Evolutionary conservation across 1,139 yeast genomes (phyloP).

Genomic region (Saccharomyces hybrid): DNA sequence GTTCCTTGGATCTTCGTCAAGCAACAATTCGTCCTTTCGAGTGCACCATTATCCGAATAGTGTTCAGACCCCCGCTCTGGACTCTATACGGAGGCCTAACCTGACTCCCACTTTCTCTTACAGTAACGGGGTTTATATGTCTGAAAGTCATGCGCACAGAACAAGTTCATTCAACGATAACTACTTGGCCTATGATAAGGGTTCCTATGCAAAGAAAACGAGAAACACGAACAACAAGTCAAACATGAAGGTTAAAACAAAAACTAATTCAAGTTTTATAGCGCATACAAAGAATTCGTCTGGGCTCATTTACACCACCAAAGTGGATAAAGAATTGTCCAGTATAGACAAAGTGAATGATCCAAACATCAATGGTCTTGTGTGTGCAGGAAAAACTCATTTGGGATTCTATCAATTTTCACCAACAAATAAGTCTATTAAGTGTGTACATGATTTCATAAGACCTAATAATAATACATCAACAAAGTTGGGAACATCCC

Average conservation of each 20-base stretch:
- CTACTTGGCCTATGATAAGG: slow-evolving; percentile 2
- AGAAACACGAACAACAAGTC: background rate
- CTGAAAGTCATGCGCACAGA: background rate
- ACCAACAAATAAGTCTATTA: slow-evolving; percentile 15
- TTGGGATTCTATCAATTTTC: slow-evolving; percentile 27
- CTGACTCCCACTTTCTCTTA: slow-evolving; percentile 10
- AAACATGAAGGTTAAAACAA: background rate
- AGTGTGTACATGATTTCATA: slow-evolving; percentile 21
- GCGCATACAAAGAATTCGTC: slow-evolving; percentile 12
- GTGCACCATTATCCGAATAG: slow-evolving; percentile 10
- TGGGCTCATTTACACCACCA: slow-evolving; percentile 17
- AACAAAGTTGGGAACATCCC: slow-evolving; percentile 7
- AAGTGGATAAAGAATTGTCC: slow-evolving; percentile 23
- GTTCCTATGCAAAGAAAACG: background rate
- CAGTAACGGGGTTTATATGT: slow-evolving; percentile 2
- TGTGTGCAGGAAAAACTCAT: slow-evolving; percentile 31
- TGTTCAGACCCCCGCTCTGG: slow-evolving; percentile 8
- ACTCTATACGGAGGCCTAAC: slow-evolving; percentile 10
- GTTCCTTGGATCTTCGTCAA: slow-evolving; percentile 8
- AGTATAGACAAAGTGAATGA: slow-evolving; percentile 31
- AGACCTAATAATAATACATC: slow-evolving; percentile 6
- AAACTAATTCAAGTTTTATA: background rate
- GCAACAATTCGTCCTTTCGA: slow-evolving; percentile 11
- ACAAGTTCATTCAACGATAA: slow-evolving; percentile 7
- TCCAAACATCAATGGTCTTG: slow-evolving; percentile 17